These are phyloP conservation scores for Boeremia lycopersici DNA, from an alignment of 2,329 filamentous ascomycete species.

Conservation along the genomic window DNA sequence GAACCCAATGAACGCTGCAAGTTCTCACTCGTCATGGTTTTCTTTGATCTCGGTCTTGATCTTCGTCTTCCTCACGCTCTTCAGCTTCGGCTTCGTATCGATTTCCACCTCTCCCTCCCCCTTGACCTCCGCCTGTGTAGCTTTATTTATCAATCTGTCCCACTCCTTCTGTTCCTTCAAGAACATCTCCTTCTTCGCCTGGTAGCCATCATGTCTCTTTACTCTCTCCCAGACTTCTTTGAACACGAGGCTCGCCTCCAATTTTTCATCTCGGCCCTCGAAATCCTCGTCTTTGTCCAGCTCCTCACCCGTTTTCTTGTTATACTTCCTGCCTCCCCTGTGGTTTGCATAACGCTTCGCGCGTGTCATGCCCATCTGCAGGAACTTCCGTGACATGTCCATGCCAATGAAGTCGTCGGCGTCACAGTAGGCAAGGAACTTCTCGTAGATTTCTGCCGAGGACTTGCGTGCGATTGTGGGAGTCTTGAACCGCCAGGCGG, in stretches of 20 bases:
- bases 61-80: background rate
- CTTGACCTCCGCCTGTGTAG: slow-evolving; percentile 3
- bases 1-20: background rate
- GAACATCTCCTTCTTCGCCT: slow-evolving; percentile 54
- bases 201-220: slow-evolving; percentile 54
- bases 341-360: slow-evolving; percentile 65
- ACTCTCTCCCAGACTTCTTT: slow-evolving; percentile 56
- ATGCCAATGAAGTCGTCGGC: slow-evolving; percentile 66
- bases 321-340: slow-evolving; percentile 63
- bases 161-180: slow-evolving; percentile 55
- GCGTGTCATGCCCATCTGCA: slow-evolving; percentile 70
- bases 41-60: slow-evolving; percentile 3
- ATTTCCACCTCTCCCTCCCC: background rate
- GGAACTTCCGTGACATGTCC: slow-evolving; percentile 68
- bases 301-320: slow-evolving; percentile 46
- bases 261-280: slow-evolving; percentile 57
- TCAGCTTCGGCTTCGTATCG: background rate
- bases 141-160: slow-evolving; percentile 38
- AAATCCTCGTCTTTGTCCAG: slow-evolving; percentile 54
- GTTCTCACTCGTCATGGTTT: background rate
- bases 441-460: slow-evolving; percentile 54
- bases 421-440: slow-evolving; percentile 60
- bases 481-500: slow-evolving; percentile 65
- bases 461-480: slow-evolving; percentile 58
- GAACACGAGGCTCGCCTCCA: slow-evolving; percentile 57